phyloP scores from a whole-genome alignment of 2,329 filamentous ascomycete genomes.

The Claviceps monticola region DNA sequence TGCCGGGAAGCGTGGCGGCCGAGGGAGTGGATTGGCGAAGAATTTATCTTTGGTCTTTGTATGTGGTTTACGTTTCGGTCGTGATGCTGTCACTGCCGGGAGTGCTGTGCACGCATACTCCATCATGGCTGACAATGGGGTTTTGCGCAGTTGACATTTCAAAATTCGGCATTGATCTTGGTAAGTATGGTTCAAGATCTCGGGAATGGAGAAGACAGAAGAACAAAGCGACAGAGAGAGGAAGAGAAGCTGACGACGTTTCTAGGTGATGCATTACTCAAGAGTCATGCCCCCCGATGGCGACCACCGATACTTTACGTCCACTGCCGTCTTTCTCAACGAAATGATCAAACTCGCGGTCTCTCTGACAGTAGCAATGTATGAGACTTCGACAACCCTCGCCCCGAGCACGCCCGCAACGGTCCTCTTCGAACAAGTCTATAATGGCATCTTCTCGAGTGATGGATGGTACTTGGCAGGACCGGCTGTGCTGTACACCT shows the following conservation, averaged over 20 bases:
- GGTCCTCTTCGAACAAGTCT: slow-evolving; percentile 66
- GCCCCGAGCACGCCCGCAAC: slow-evolving; percentile 70
- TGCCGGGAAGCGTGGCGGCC: not conserved
- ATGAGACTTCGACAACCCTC: slow-evolving; percentile 68
- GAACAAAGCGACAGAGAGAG: not conserved
- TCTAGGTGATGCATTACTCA: slow-evolving; percentile 83
- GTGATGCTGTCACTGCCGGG: not conserved
- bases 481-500: slow-evolving; percentile 74
- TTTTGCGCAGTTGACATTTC: slow-evolving; percentile 46
- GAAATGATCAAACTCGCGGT: slow-evolving; percentile 84
- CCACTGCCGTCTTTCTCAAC: slow-evolving; percentile 85
- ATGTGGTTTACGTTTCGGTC: slow-evolving; percentile 2
- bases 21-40: slow-evolving; percentile 8
- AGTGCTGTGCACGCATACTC: not conserved
- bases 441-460: slow-evolving; percentile 66
- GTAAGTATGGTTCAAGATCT: slow-evolving; percentile 25
- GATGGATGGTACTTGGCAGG: slow-evolving; percentile 94
- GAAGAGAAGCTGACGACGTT: not conserved
- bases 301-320: slow-evolving; percentile 82
- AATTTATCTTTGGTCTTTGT: slow-evolving; percentile 12
- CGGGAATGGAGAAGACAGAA: not conserved
- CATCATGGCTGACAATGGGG: slow-evolving; percentile 6
- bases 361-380: slow-evolving; percentile 73
- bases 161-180: slow-evolving; percentile 67
- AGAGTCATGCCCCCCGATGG: slow-evolving; percentile 76